Percentiles rank a stretch among this genome's conserved stretches.
Conservation (phyloP, 331 rosid species). For the Phaseolus coccineus region DNA sequence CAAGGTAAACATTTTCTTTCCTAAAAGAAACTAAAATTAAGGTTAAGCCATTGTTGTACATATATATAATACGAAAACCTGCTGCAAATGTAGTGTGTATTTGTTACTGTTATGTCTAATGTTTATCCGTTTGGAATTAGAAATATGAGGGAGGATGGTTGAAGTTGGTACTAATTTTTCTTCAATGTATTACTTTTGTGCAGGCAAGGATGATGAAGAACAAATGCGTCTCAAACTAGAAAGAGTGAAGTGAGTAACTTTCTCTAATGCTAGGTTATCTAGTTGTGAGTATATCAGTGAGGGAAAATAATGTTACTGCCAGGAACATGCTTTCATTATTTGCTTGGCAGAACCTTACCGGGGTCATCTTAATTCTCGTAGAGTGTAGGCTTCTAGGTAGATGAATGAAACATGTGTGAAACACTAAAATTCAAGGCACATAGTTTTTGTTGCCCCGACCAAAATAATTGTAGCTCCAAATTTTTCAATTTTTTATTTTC, state of each 20-base stretch:
- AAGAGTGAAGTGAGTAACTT: conserved; percentile 77
- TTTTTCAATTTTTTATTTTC: neutral
- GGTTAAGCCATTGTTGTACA: neutral
- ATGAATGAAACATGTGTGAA: neutral
- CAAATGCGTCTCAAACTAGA: conserved; percentile 81
- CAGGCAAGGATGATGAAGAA: conserved; percentile 82
- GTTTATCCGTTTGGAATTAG: neutral
- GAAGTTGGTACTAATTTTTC: conserved; percentile 38
- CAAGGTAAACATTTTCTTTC: neutral
- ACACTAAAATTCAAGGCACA: neutral
- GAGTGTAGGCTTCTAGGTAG: neutral
- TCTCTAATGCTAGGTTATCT: conserved; percentile 11
- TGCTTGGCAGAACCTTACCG: neutral
- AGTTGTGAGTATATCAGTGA: neutral
- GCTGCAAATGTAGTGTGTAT: neutral
- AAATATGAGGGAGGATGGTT: conserved; percentile 37
- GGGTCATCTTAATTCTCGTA: conserved; percentile 3
- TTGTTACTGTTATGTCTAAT: conserved; percentile 5
- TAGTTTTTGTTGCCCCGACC: neutral
- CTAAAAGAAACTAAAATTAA: neutral
- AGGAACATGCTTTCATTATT: conserved; percentile 16
- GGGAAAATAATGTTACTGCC: neutral
- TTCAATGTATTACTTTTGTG: conserved; percentile 37
- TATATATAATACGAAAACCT: neutral
- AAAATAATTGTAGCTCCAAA: neutral